Evolutionary conservation across 176 grass and related monocot genomes (phyloP).

Genomic region (Zizania latifolia): DNA sequence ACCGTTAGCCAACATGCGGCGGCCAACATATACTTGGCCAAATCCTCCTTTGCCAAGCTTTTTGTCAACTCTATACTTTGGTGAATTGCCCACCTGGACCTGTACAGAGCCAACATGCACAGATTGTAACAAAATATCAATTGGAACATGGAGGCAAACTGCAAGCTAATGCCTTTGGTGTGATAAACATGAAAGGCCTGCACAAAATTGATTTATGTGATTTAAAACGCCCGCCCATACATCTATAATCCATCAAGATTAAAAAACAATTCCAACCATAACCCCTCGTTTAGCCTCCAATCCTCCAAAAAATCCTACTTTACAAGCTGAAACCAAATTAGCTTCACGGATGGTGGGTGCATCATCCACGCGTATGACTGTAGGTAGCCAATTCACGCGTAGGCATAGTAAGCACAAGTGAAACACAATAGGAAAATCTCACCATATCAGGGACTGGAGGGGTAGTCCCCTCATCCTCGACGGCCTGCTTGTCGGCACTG

Average conservation of each 20-base stretch:
- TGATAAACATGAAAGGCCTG: neutral
- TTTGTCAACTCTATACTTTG: constrained; percentile 75
- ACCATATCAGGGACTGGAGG: constrained; percentile 79
- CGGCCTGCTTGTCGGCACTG: constrained; percentile 52
- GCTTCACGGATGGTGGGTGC: neutral
- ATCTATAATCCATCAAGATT: neutral
- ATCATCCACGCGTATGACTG: neutral
- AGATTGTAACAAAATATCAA: neutral
- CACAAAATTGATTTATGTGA: neutral
- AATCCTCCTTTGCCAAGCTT: constrained; percentile 98
- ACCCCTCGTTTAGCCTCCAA: too few relatives aligned
- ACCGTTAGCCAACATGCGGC: constrained; percentile 47
- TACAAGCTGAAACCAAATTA: neutral
- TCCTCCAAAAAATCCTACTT: neutral
- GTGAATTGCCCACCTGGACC: constrained; percentile 89
- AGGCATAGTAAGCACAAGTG: neutral
- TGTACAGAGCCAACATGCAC: constrained; percentile 20
- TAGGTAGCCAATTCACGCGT: neutral
- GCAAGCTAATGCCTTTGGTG: neutral
- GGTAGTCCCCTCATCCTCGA: constrained; percentile 58
- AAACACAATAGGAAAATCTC: constrained; percentile 18
- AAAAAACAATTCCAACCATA: neutral
- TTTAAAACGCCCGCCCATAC: neutral
- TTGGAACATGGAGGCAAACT: neutral
- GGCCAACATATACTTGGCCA: constrained; percentile 98